These are phyloP conservation scores for Suhomyces chickasaworum DNA, from an alignment of 1,139 yeast genomes.

Conservation along the genomic window DNA sequence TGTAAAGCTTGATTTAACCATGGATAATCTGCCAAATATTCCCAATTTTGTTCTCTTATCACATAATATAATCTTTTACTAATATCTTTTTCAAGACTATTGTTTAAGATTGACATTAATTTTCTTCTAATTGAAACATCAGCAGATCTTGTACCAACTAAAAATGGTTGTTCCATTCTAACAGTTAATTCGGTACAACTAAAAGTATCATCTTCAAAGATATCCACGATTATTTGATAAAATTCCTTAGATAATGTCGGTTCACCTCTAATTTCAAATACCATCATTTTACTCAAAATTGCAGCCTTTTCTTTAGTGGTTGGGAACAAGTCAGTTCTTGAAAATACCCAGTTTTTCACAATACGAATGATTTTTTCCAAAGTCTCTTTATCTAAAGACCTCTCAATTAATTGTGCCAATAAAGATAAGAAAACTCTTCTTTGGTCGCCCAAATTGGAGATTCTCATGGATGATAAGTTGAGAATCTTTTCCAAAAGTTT, in stretches of 20 bases:
- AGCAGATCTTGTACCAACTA: slow-evolving; percentile 86
- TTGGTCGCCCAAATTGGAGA: slow-evolving; percentile 87
- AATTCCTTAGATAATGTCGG: slow-evolving; percentile 77
- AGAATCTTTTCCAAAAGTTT: slow-evolving; percentile 73
- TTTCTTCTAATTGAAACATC: slow-evolving; percentile 75
- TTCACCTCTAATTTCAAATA: slow-evolving; percentile 86
- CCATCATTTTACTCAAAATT: slow-evolving; percentile 89
- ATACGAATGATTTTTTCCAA: slow-evolving; percentile 75
- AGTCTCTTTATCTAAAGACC: slow-evolving; percentile 77
- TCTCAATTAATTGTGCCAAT: slow-evolving; percentile 86
- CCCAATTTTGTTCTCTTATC: slow-evolving; percentile 95
- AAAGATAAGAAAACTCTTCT: slow-evolving; percentile 84
- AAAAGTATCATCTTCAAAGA: slow-evolving; percentile 80
- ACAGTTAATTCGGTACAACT: slow-evolving; percentile 89
- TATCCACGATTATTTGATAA: slow-evolving; percentile 83
- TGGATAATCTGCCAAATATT: slow-evolving; percentile 84
- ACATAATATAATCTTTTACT: slow-evolving; percentile 82
- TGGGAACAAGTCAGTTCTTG: slow-evolving; percentile 82
- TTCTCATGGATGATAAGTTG: slow-evolving; percentile 76
- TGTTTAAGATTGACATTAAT: slow-evolving; percentile 78
- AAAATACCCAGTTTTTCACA: slow-evolving; percentile 88
- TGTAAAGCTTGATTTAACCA: slow-evolving; percentile 96
- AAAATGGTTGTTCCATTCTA: slow-evolving; percentile 94
- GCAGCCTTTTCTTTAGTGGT: slow-evolving; percentile 97
- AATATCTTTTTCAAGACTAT: slow-evolving; percentile 77